phyloP scores from a whole-genome alignment of 2,329 filamentous ascomycete species.

The Onygenales sp. region DNA sequence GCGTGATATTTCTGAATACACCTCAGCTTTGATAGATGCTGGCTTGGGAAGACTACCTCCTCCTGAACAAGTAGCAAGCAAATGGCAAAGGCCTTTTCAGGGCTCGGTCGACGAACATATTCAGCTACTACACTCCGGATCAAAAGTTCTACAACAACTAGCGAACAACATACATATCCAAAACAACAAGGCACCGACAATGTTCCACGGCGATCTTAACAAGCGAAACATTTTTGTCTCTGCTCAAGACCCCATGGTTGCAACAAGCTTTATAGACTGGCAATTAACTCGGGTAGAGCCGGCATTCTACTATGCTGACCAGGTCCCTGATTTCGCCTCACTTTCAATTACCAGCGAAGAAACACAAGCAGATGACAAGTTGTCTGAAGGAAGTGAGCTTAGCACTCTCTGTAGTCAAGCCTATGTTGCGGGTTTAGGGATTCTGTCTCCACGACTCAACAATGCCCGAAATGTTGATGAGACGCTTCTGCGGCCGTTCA shows the following conservation, averaged over 20 bases:
- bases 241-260: conserved; percentile 24
- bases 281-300: conserved; percentile 31
- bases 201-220: conserved; percentile 32
- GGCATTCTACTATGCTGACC: conserved; percentile 28
- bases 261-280: conserved; percentile 34
- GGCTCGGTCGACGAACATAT: conserved; percentile 25
- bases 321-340: conserved; percentile 29
- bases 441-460: not conserved
- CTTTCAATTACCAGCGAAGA: conserved; percentile 3
- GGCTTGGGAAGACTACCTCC: conserved; percentile 25
- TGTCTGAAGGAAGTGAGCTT: not conserved
- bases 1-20: conserved; percentile 22
- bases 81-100: conserved; percentile 21
- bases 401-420: conserved; percentile 17
- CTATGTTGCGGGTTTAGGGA: conserved; percentile 13
- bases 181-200: conserved; percentile 16
- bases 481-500: conserved; percentile 28
- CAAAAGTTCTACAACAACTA: conserved; percentile 21
- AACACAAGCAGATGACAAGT: not conserved
- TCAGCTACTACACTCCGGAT: conserved; percentile 20
- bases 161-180: conserved; percentile 15
- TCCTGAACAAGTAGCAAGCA: not conserved
- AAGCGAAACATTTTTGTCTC: conserved; percentile 35
- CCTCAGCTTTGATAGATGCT: conserved; percentile 27
- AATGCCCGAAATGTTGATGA: conserved; percentile 23